Evolutionary conservation across 208 protist genomes (phyloP), one percentile per base, ranked within the genome.

Genomic region (Spongospora subterranea): DNA sequence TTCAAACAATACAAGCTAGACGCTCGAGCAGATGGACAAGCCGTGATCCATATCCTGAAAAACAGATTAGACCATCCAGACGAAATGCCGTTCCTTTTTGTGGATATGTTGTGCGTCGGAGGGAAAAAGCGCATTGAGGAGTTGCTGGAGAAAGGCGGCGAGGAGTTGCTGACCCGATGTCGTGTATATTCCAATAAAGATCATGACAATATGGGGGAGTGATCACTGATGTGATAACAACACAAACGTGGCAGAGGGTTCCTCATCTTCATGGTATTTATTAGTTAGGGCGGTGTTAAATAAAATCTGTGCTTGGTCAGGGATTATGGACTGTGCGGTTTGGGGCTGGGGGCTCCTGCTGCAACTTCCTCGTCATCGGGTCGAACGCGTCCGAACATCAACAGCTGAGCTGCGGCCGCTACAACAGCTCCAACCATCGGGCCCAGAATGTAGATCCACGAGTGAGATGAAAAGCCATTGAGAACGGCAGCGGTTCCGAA

Each of bases 381-480:
- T 35, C 71, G 71, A 13, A 82, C 71, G 35, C 11, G 6, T 35
- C 71, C 71, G n/a, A 45, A 82, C n/a, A 82, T 20, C 6, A 6
- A 6, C 17, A 82, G 35, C 71, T 82, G 71, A 20, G 35, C 71
- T 13, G 35, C 17, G 13, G 40, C 35, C 6, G 71, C 71, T 6
- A 35, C 35, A 43, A 35, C n/a, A 20, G 71, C 71, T 35, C 71
- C 71, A 20, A 82, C 6, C 35, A 35, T 35, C 6, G 71, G 71
- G 6, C 71, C 71, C 6, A 82, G 6, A n/a, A 82, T 82, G 71
- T 82, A 82, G 71, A 82, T 35, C 71, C 71, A 82, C 6, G 71
- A 35, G 35, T 82, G 6, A 13, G 71, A 45, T 43, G 11, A 20
- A 6, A 6, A 82, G n/a, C 6, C n/a, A 13, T 82, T 82, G 17